phyloP scores from a whole-genome alignment of 2,329 filamentous ascomycete genomes.

The Verticillium tricorpus region DNA sequence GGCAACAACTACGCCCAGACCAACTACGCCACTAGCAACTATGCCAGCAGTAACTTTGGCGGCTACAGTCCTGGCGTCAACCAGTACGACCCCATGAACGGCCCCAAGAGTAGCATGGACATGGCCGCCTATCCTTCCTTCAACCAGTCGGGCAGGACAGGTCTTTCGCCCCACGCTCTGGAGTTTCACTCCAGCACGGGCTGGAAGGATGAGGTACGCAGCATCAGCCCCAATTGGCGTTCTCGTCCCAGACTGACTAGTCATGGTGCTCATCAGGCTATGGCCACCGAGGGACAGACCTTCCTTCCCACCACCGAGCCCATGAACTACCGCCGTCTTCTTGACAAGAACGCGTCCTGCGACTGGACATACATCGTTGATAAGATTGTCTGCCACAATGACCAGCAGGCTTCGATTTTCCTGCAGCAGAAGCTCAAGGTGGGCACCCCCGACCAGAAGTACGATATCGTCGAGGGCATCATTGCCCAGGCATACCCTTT shows the following conservation, averaged over 20 bases:
- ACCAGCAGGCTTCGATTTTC: conserved; percentile 98
- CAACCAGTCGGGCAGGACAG: conserved; percentile 56
- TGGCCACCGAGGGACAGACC: conserved; percentile 58
- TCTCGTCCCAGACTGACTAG: conserved; percentile 7
- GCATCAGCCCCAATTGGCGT: background rate
- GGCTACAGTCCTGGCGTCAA: conserved; percentile 26
- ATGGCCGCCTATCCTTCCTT: conserved; percentile 45
- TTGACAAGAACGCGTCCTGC: conserved; percentile 94
- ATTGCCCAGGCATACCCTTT: conserved; percentile 89
- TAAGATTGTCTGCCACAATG: conserved; percentile 98
- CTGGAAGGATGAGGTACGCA: conserved; percentile 54
- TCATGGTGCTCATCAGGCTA: conserved; percentile 29
- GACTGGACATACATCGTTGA: conserved; percentile 99
- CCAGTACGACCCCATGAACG: conserved; percentile 31
- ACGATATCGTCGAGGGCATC: conserved; percentile 94
- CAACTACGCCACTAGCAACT: conserved; percentile 33
- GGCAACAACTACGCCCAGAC: conserved; percentile 21
- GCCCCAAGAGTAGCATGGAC: conserved; percentile 8
- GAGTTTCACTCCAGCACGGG: conserved; percentile 60
- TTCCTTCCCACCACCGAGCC: conserved; percentile 87
- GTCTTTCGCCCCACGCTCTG: conserved; percentile 67
- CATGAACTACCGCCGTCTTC: conserved; percentile 89
- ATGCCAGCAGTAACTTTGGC: conserved; percentile 14
- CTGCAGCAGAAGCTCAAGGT: conserved; percentile 98
- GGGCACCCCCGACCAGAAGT: conserved; percentile 91